Percentiles rank a stretch among this genome's conserved stretches.
phyloP scores from a whole-genome alignment of 78 protist genomes.

The Dictyostelium firmibasis region DNA sequence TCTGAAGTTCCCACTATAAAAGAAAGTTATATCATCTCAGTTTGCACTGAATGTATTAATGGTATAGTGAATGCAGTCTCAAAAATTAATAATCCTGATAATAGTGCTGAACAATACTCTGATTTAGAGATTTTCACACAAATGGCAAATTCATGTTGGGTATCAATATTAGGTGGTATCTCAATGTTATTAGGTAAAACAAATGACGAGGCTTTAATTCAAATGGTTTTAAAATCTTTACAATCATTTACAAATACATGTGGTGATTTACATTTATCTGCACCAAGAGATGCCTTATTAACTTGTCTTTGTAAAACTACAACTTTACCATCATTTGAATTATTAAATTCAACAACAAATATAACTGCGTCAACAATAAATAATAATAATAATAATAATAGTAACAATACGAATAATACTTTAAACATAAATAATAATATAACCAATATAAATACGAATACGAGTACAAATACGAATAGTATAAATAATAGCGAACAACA shows the following conservation, averaged over 20 bases:
- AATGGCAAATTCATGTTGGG: conserved; percentile 80
- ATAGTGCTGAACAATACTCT: background rate
- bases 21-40: conserved; percentile 46
- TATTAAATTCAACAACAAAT: background rate
- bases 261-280: conserved; percentile 70
- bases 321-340: conserved; percentile 16
- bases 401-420: background rate
- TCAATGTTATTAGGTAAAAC: conserved; percentile 72
- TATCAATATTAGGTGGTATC: conserved; percentile 65
- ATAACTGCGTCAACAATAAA: background rate
- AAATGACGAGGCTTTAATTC: conserved; percentile 73
- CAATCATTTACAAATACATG: conserved; percentile 80
- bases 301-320: conserved; percentile 79
- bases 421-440: background rate
- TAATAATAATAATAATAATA: background rate
- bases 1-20: conserved; percentile 10
- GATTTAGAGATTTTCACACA: conserved; percentile 55
- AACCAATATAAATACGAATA: background rate
- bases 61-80: conserved; percentile 54
- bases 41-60: conserved; percentile 62
- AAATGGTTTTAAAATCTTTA: conserved; percentile 67
- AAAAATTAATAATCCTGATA: conserved; percentile 64
- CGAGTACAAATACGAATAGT: too few species aligned
- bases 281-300: conserved; percentile 83
- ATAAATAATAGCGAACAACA: background rate